Evolutionary conservation across 371 early-diverging fungal genomes (phyloP), one percentile per base, ranked within the genome.

Genomic region (Mucor irregularis): DNA sequence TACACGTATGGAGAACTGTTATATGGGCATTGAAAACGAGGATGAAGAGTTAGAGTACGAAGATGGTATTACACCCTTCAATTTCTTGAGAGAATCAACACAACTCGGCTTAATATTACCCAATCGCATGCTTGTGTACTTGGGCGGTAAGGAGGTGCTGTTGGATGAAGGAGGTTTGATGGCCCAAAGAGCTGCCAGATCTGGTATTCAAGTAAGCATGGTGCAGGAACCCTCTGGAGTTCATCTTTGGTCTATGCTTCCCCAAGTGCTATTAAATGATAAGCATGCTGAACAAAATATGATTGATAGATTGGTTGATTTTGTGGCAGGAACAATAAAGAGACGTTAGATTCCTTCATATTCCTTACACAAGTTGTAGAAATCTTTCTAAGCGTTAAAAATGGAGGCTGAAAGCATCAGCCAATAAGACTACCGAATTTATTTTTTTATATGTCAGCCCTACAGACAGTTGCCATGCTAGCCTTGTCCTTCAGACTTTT

Each of bases 141-240:
- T 73, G 26, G 77, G 77, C 17, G 77, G 77, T 25, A 61, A 67
- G 21, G 74, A 76, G 40, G 77, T 76, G 13, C 35, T 76, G 35
- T 48, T 73, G 25, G 77, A 76, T 43, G 73, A 71, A 50, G 77
- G 71, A 9, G 68, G 73, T 8, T 30, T 56, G 8, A 53, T 76
- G 33, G 73, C 71, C 22, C 60, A 69, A 14, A 55, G 65, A 33
- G 73, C 71, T 14, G 56, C 69, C 37, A 38, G 54, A 10, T 58
- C 62, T 1, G 74, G 74, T 35, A 47, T 67, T n/a, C 47, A 58
- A 26, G 73, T 71, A 6, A 58, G 62, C 3, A 52, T 76, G 28
- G 49, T 64, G 0, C 77, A 71, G 24, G 61, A 68, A n/a, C 75
- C 72, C 11, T 50, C 67, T 2, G 62, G 64, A 28, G 22, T 62